Conservation (phyloP, 768 basidiomycete species). For the Phaffia tasmanica region DNA sequence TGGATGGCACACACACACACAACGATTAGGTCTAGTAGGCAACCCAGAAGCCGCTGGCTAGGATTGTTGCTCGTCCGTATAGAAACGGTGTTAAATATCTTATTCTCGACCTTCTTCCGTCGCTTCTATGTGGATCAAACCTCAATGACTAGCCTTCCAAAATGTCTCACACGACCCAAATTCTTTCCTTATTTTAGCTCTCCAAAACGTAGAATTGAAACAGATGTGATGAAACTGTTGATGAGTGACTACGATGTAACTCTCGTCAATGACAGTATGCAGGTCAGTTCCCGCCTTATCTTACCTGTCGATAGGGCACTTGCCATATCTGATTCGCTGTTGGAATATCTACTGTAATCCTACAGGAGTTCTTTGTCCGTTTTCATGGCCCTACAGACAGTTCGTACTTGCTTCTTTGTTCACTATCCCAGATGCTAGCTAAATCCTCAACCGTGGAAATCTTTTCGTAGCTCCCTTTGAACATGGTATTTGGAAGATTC, state of each 20-base stretch:
- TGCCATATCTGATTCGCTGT: neutral
- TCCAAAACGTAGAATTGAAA: conserved; percentile 91
- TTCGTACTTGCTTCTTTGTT: conserved; percentile 41
- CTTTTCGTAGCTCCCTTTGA: conserved; percentile 69
- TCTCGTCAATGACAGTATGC: conserved; percentile 96
- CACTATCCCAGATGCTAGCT: neutral
- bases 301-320: neutral
- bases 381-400: conserved; percentile 92
- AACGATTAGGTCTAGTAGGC: too few species aligned
- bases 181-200: conserved; percentile 47
- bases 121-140: too few species aligned
- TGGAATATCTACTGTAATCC: neutral
- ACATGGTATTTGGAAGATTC: conserved; percentile 98
- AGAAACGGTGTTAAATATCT: too few species aligned
- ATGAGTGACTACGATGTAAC: conserved; percentile 89
- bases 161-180: too few species aligned
- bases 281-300: conserved; percentile 34
- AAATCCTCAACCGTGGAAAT: conserved; percentile 1
- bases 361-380: conserved; percentile 78
- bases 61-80: too few species aligned
- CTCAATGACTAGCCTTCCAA: too few species aligned
- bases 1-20: too few species aligned
- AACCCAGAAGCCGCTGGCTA: too few species aligned
- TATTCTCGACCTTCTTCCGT: too few species aligned
- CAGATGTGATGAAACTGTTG: conserved; percentile 95